Base-by-base conservation (phyloP, 2,329 filamentous ascomycete species). In the Aureobasidium melanogenum region DNA sequence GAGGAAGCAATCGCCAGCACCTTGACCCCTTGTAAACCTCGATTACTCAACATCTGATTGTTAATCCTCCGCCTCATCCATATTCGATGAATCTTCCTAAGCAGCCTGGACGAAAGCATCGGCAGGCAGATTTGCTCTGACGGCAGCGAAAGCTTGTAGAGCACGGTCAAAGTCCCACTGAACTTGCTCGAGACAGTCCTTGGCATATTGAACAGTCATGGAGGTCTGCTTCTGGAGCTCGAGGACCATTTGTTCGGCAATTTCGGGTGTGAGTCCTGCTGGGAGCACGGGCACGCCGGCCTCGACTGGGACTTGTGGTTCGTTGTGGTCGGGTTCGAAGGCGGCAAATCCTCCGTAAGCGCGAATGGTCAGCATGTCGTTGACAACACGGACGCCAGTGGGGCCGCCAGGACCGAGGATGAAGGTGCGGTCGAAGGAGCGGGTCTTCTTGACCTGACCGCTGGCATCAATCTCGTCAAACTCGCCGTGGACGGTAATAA, bases 361-460 rank as follows among this genome's bases (percentile, higher is more conserved):
- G 65, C 88, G 84, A 54, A 96, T 76, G 15, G 84, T 85, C 41
- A 95, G 79, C 76, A 91, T 84, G 72, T 96, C 91, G 71, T 84
- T 92, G 65, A 92, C 80, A 39, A 96, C 88, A 51, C 90, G 83
- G 60, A 95, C 82, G 19, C 84, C 83, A 48, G 80, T 78, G 5
- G 84, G 80, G 36, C 80, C 81, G 34, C 88, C 89, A 1, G 91
- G 90, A 0, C 89, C 89, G 19, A 96, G 80, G 43, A 92, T 77
- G 70, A 95, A 91, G 0, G 84, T 88, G 55, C 91, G 85, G 59
- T 91, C 90, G 73, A 96, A 96, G 71, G 88, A 91, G 63, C 91
- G 86, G 12, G 70, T 68, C 65, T 73, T 75, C 39, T 84, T 80
- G 46, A 81, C 82, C 47, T 82, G 80, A 51, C 80, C 77, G 17